Evolutionary conservation across 164 flowering plant genomes (phyloP).

Genomic region (Stephania japonica): DNA sequence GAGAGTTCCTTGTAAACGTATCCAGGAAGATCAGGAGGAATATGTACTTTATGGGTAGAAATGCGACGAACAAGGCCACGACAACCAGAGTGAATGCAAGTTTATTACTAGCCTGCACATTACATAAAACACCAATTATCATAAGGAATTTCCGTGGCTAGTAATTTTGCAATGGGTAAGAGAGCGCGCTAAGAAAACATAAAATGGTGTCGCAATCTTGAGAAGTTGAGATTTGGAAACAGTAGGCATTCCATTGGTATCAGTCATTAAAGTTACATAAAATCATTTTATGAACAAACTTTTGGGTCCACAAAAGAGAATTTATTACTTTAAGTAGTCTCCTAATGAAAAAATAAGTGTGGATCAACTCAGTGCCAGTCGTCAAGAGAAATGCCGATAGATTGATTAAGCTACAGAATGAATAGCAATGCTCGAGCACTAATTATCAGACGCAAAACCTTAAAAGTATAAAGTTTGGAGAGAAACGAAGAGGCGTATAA

Average conservation of each 20-base stretch:
- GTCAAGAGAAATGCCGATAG: not conserved
- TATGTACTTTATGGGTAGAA: slow-evolving; percentile 50
- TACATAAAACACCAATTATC: not conserved
- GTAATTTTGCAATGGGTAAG: no score
- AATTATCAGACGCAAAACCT: not conserved
- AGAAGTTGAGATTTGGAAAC: no score
- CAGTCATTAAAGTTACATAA: no score
- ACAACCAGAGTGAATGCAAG: slow-evolving; percentile 42
- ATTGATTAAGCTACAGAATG: not conserved
- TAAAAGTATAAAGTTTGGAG: not conserved
- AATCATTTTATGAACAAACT: no score
- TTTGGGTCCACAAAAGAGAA: no score
- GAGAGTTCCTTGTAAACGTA: slow-evolving; percentile 64
- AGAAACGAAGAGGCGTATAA: slow-evolving; percentile 19
- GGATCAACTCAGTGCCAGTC: not conserved
- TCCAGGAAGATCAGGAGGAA: slow-evolving; percentile 50
- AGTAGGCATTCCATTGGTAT: no score
- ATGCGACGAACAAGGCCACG: slow-evolving; percentile 45
- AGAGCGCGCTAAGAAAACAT: no score
- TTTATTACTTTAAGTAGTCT: no score
- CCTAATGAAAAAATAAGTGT: not conserved
- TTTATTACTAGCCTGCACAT: slow-evolving; percentile 67
- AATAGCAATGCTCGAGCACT: not conserved
- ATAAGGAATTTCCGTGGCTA: not conserved
- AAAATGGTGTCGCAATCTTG: no score